These are phyloP conservation scores for Lunasporangiospora selenospora DNA, from an alignment of 192 early-diverging fungal species.

Conservation along the genomic window DNA sequence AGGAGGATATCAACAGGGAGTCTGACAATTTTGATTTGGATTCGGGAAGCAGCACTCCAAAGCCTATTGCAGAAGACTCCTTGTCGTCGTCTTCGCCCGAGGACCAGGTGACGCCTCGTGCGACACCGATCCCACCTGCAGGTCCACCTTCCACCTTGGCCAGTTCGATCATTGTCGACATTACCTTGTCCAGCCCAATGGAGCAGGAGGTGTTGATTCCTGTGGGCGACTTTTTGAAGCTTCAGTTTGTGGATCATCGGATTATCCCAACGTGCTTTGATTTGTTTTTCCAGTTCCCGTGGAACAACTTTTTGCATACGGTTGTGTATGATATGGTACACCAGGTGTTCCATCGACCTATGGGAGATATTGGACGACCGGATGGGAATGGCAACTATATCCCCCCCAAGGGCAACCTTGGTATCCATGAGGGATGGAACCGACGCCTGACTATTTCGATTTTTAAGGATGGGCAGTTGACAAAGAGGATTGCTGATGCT, in stretches of 20 bases:
- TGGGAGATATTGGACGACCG: too few species aligned
- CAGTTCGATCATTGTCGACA: neutral
- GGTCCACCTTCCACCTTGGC: neutral
- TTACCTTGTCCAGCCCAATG: neutral
- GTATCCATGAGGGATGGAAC: constrained; percentile 62
- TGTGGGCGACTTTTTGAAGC: constrained; percentile 71
- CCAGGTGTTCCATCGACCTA: constrained; percentile 90
- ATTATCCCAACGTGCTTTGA: constrained; percentile 67
- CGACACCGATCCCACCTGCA: neutral
- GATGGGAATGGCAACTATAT: too few species aligned
- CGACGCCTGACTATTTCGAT: constrained; percentile 64
- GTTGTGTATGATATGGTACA: constrained; percentile 97
- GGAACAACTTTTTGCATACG: constrained; percentile 97
- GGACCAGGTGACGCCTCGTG: neutral
- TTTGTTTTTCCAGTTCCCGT: constrained; percentile 89
- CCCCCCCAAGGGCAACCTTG: too few species aligned
- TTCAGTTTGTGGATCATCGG: constrained; percentile 61
- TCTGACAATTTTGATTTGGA: too few species aligned
- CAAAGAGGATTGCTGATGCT: constrained; percentile 77
- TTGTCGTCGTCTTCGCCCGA: too few species aligned
- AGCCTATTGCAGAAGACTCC: too few species aligned
- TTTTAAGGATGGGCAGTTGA: constrained; percentile 83
- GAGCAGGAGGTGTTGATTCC: constrained; percentile 28
- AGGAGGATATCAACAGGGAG: too few species aligned
- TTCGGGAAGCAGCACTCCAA: too few species aligned